Conservation (phyloP, 2,329 filamentous ascomycete genomes). For the Clonostachys rosea region DNA sequence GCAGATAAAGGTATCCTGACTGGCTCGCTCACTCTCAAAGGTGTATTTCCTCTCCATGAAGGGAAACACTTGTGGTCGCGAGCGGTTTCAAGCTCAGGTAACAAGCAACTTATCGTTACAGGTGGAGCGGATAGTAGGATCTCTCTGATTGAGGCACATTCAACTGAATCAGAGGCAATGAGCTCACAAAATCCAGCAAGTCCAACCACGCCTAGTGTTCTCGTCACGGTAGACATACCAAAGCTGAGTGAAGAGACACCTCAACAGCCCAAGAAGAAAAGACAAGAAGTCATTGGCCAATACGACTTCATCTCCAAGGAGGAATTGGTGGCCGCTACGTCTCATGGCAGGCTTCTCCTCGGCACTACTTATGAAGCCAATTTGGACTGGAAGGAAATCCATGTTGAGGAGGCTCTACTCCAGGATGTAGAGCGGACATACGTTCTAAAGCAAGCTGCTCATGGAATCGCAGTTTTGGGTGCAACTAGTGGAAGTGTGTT, state of each 20-base stretch:
- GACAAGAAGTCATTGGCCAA: constrained; percentile 44
- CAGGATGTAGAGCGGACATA: constrained; percentile 40
- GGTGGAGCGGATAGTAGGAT: constrained; percentile 82
- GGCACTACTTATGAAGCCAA: constrained; percentile 23
- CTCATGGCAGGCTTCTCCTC: constrained; percentile 53
- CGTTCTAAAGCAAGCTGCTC: constrained; percentile 32
- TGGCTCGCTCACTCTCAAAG: constrained; percentile 41
- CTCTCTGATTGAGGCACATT: constrained; percentile 33
- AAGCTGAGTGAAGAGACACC: no score
- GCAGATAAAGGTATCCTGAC: background rate
- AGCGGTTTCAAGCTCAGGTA: constrained; percentile 28
- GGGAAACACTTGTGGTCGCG: constrained; percentile 93
- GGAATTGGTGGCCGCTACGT: constrained; percentile 52
- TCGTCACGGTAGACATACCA: no score
- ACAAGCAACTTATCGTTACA: constrained; percentile 50
- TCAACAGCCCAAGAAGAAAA: background rate
- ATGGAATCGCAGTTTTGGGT: constrained; percentile 39
- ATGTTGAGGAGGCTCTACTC: constrained; percentile 21
- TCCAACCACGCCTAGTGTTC: no score
- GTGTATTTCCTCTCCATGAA: constrained; percentile 60
- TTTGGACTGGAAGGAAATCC: constrained; percentile 37
- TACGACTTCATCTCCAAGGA: constrained; percentile 58
- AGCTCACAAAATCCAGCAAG: no score
- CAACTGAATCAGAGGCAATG: no score
- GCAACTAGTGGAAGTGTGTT: constrained; percentile 44